These are phyloP conservation scores for Nakazawaea holstii DNA, from an alignment of 805 yeast genomes.

Conservation along the genomic window DNA sequence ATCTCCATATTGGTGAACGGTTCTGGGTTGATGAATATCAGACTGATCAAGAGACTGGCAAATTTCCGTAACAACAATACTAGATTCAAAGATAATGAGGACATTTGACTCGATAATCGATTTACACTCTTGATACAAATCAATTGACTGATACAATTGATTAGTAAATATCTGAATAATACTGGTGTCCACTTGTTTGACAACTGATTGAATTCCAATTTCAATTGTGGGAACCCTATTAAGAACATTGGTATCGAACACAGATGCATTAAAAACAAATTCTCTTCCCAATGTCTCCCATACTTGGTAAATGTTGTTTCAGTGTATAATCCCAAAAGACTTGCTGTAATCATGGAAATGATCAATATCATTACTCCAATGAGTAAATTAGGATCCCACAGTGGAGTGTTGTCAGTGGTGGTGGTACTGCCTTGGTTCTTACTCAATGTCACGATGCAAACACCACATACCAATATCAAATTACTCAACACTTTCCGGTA, in stretches of 20 bases:
- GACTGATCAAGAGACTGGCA: slow-evolving; percentile 51
- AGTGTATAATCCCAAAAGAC: slow-evolving; percentile 53
- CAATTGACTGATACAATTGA: slow-evolving; percentile 50
- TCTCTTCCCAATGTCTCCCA: slow-evolving; percentile 62
- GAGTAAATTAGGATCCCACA: not conserved
- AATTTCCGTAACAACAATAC: slow-evolving; percentile 59
- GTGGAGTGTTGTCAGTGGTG: not conserved
- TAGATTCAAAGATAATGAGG: slow-evolving; percentile 61
- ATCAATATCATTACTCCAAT: slow-evolving; percentile 37
- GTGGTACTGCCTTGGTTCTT: slow-evolving; percentile 1
- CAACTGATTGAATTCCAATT: not conserved
- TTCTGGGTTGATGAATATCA: slow-evolving; percentile 42
- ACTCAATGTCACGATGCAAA: slow-evolving; percentile 34
- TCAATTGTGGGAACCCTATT: slow-evolving; percentile 14
- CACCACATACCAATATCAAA: slow-evolving; percentile 48
- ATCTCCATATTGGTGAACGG: slow-evolving; percentile 29
- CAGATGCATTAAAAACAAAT: slow-evolving; percentile 55
- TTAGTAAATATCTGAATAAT: slow-evolving; percentile 21
- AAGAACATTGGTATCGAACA: slow-evolving; percentile 50
- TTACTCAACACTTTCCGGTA: slow-evolving; percentile 44
- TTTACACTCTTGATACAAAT: slow-evolving; percentile 68
- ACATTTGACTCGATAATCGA: slow-evolving; percentile 46
- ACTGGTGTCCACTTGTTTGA: not conserved
- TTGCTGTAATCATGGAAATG: slow-evolving; percentile 44
- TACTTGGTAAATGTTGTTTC: slow-evolving; percentile 44